Conservation (phyloP, 306 rosid genomes). For the Sicyos baderoa region DNA sequence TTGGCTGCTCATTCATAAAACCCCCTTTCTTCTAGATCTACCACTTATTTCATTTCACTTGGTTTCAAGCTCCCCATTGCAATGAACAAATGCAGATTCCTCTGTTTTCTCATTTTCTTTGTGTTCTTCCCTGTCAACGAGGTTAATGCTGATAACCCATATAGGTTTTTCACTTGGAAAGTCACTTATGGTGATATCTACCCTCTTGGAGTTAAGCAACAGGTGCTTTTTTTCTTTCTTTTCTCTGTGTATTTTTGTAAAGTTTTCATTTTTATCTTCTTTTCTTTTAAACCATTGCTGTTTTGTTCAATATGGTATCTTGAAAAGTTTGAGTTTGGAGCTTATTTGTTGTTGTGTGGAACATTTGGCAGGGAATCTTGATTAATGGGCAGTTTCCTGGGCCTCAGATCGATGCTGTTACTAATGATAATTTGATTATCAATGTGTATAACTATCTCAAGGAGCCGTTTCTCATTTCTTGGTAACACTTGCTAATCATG, state of each 20-base stretch:
- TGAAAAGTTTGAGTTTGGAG: constrained; percentile 1
- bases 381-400: constrained; percentile 97
- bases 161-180: constrained; percentile 74
- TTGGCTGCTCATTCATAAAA: too few species aligned
- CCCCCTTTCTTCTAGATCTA: constrained; percentile 17
- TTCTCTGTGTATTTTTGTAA: not conserved
- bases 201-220: constrained; percentile 87
- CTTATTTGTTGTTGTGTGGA: constrained; percentile 12
- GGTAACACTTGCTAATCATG: constrained; percentile 33
- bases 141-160: constrained; percentile 71
- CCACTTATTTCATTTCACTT: not conserved
- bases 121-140: constrained; percentile 23
- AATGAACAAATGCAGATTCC: constrained; percentile 17
- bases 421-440: constrained; percentile 81
- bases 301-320: not conserved
- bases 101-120: constrained; percentile 23
- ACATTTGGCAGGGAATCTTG: constrained; percentile 66
- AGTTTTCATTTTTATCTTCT: not conserved
- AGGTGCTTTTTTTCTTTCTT: constrained; percentile 35
- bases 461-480: constrained; percentile 85
- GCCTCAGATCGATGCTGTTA: constrained; percentile 91
- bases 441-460: constrained; percentile 65
- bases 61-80: not conserved
- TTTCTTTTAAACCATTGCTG: not conserved
- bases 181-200: constrained; percentile 79